phyloP scores from a whole-genome alignment of 352 stramenopile species.

The Pythium monospermum region DNA sequence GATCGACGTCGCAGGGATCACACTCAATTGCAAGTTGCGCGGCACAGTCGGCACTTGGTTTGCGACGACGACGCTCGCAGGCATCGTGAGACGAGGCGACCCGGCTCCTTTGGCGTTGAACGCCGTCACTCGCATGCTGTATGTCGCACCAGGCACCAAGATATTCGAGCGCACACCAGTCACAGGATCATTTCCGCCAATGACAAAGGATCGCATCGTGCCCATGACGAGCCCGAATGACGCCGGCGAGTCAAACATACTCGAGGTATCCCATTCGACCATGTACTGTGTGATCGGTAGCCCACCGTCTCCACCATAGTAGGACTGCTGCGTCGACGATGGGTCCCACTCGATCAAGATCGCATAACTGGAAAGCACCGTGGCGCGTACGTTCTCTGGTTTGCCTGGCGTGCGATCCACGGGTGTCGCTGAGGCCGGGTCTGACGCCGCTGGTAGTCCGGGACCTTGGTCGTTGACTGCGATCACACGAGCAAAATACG shows the following conservation, averaged over 20 bases:
- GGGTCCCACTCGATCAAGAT: conserved; percentile 90
- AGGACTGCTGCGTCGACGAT: conserved; percentile 74
- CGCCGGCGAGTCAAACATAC: conserved; percentile 87
- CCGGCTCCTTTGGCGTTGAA: conserved; percentile 80
- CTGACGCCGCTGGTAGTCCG: conserved; percentile 38
- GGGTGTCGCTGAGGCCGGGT: conserved; percentile 48
- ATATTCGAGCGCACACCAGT: conserved; percentile 86
- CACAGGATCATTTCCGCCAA: conserved; percentile 91
- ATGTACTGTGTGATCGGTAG: conserved; percentile 93
- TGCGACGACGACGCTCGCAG: conserved; percentile 41
- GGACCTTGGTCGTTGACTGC: conserved; percentile 90
- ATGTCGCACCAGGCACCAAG: conserved; percentile 72
- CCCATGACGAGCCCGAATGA: conserved; percentile 56
- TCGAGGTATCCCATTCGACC: conserved; percentile 92
- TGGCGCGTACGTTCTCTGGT: conserved; percentile 50
- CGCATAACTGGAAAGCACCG: conserved; percentile 84
- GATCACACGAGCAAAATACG: conserved; percentile 88
- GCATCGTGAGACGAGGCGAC: conserved; percentile 27
- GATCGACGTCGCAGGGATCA: conserved; percentile 69
- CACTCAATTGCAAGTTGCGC: conserved; percentile 43
- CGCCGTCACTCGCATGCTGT: conserved; percentile 69
- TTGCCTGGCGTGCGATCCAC: conserved; percentile 73
- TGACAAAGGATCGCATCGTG: conserved; percentile 60
- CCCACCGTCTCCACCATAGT: conserved; percentile 90
- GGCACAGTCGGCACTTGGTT: conserved; percentile 64